Evolutionary conservation across 1,284 basidiomycete species (phyloP), one percentile per base, ranked within the genome.

Genomic region (Entoloma clypeatum): DNA sequence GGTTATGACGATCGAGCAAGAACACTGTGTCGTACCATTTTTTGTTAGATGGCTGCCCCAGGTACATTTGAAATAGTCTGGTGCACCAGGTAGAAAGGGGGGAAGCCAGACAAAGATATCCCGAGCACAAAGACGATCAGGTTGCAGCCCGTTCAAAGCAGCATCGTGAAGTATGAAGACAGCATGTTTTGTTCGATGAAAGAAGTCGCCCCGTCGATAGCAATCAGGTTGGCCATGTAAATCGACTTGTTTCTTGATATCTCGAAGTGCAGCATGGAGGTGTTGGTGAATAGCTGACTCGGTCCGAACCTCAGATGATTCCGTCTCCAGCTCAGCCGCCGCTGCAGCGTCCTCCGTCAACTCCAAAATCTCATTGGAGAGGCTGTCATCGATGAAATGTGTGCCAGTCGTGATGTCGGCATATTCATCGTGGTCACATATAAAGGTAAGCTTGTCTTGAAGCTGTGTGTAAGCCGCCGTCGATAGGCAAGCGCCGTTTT

Each of bases 61-160:
- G 27, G 27, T 29, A 29, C 27, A 29, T 29, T 29, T 29, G 27
- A 29, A 29, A 16, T 29, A 29, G 27, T 29, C 10, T 6, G 10
- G 27, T 29, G 27, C 27, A 29, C 27, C 27, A 29, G 27, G 27
- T 29, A 29, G 31, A 33, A 33, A 33, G 17, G 7, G 17, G n/a
- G 31, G 30, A 31, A 31, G 30, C 30, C 30, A 31, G 30, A 31
- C 30, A 31, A 6, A 31, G 7, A 31, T 31, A 33, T 33, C 31
- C 13, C 31, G 14, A 33, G 31, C 31, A 33, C 31, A 33, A 21
- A 33, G 31, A 33, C 13, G 5, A 31, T 29, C n/a, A n/a, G n/a
- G n/a, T n/a, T 29, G 27, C 16, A 29, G 27, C 27, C 27, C 27
- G n/a, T 29, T 29, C 27, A 29, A 29, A 29, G 27, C 27, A 29